Conservation (phyloP, 768 basidiomycete genomes). For the Chlorophyllum brunneum region DNA sequence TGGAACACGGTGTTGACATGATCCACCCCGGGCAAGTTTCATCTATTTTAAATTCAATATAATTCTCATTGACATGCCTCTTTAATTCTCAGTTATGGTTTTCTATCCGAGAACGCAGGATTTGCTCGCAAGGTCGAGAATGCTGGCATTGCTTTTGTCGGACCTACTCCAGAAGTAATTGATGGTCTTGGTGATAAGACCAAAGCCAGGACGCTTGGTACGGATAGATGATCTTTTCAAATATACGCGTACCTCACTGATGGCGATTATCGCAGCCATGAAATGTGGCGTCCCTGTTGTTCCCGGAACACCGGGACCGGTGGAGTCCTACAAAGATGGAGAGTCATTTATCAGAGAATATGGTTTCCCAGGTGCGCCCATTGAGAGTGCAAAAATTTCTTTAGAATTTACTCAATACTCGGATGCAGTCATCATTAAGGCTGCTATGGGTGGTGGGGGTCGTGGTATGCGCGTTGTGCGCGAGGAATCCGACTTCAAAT, state of each 20-base stretch:
- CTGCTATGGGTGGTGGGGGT: conserved; percentile 98
- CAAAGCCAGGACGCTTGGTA: conserved; percentile 88
- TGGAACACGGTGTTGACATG: conserved; percentile 99
- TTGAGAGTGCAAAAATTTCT: neutral
- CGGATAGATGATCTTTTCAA: conserved; percentile 16
- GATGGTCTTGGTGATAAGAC: conserved; percentile 99
- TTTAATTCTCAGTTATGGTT: conserved; percentile 73
- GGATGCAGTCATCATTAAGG: conserved; percentile 90
- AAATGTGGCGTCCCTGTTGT: conserved; percentile 93
- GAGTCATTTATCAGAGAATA: conserved; percentile 90
- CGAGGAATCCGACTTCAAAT: conserved; percentile 87
- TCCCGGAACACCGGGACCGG: conserved; percentile 96
- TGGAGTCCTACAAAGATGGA: conserved; percentile 74
- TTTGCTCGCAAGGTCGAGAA: conserved; percentile 99
- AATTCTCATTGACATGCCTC: neutral
- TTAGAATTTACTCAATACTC: conserved; percentile 6
- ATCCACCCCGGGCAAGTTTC: conserved; percentile 88
- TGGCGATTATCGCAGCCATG: conserved; percentile 52
- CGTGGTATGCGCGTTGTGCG: conserved; percentile 99
- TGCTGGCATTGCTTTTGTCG: conserved; percentile 95
- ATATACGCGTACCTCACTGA: conserved; percentile 10
- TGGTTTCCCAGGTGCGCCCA: conserved; percentile 78
- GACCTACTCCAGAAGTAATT: conserved; percentile 93
- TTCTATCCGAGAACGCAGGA: conserved; percentile 93
- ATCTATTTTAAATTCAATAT: neutral